phyloP scores from a whole-genome alignment of 164 flowering plant genomes.

The Umbellularia californica region DNA sequence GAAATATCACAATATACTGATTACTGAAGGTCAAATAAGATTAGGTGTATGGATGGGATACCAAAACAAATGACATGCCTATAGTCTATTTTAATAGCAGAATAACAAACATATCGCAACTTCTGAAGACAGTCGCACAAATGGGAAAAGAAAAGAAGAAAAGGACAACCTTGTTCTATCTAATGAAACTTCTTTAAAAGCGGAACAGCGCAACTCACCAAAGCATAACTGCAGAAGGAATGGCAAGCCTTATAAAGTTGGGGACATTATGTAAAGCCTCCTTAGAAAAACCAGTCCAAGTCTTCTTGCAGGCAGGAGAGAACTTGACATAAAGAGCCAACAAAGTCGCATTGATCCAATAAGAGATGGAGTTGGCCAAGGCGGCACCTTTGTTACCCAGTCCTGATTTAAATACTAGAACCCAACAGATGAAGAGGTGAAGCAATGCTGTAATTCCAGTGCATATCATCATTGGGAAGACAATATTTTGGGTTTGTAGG shows the following conservation, averaged over 20 bases:
- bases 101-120: not conserved
- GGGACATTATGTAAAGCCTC: conserved; percentile 16
- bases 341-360: conserved; percentile 21
- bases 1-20: not conserved
- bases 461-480: conserved; percentile 36
- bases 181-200: not conserved
- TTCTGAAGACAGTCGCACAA: not conserved
- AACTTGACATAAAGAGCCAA: conserved; percentile 16
- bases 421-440: conserved; percentile 33
- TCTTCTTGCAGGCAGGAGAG: conserved; percentile 17
- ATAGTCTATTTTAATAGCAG: not conserved
- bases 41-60: not conserved
- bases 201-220: conserved; percentile 9
- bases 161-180: not conserved
- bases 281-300: conserved; percentile 24
- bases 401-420: conserved; percentile 27
- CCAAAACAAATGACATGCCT: not conserved
- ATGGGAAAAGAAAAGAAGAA: not conserved
- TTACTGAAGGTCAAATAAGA: not conserved
- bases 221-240: conserved; percentile 23
- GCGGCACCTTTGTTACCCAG: conserved; percentile 36
- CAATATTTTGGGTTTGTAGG: conserved; percentile 32
- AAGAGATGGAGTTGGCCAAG: conserved; percentile 27
- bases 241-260: conserved; percentile 14
- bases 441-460: conserved; percentile 24